Percentiles rank a stretch among this genome's conserved stretches.
Evolutionary conservation across 352 stramenopile genomes (phyloP).

Genomic region (Vaucheria bursata): DNA sequence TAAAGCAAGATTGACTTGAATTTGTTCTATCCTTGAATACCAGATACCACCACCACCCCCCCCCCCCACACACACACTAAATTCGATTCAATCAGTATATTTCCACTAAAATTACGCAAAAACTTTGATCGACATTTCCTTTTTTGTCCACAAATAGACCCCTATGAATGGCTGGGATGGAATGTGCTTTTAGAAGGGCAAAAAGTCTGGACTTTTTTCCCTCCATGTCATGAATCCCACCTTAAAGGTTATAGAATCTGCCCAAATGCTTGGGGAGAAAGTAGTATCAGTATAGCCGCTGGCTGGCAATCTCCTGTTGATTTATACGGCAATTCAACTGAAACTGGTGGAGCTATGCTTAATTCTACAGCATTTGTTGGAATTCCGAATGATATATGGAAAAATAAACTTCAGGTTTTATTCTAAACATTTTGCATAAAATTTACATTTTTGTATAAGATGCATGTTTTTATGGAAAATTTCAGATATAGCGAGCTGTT

Average conservation of each 20-base stretch:
- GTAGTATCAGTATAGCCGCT: constrained; percentile 31
- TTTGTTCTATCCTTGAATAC: too few relatives aligned
- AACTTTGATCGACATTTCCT: too few relatives aligned
- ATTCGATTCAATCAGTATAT: too few relatives aligned
- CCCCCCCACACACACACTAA: too few relatives aligned
- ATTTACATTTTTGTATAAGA: too few relatives aligned
- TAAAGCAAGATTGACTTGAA: too few relatives aligned
- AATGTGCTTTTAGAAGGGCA: constrained; percentile 41
- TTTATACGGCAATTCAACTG: constrained; percentile 16
- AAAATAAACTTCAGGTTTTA: neutral
- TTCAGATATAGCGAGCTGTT: too few relatives aligned
- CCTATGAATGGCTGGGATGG: constrained; percentile 47
- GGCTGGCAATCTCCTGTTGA: constrained; percentile 40
- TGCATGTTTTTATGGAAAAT: too few relatives aligned
- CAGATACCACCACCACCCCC: too few relatives aligned
- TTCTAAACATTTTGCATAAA: too few relatives aligned
- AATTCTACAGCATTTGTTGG: neutral
- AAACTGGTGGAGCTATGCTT: neutral
- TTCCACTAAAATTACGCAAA: too few relatives aligned
- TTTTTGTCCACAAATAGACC: constrained; percentile 15
- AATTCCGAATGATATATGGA: neutral
- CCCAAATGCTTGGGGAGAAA: constrained; percentile 35
- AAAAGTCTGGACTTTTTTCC: constrained; percentile 46
- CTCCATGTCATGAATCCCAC: constrained; percentile 8
- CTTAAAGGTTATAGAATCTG: constrained; percentile 23